A percentile compares a stretch with the other conserved stretches of the same genome.
Conservation (phyloP, 129 eudicot genomes). For the Artemisia tridentata region DNA sequence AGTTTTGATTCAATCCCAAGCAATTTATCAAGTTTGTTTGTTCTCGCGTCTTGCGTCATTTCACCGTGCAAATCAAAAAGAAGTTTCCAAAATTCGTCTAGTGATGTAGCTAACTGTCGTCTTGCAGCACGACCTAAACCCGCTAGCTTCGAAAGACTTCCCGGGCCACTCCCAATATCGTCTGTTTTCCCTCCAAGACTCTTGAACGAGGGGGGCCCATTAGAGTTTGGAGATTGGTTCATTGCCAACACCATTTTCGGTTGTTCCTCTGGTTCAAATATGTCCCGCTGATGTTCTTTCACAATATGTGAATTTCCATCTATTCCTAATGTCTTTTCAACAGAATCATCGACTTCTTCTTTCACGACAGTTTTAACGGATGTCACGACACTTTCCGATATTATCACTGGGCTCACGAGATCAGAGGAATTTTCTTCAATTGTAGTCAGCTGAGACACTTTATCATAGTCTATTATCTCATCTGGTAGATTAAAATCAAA, state of each 20-base stretch:
- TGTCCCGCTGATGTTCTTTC: slow-evolving; percentile 44
- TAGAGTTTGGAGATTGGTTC: slow-evolving; percentile 47
- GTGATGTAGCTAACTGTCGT: slow-evolving; percentile 66
- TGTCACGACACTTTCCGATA: slow-evolving; percentile 18
- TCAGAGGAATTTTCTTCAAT: slow-evolving; percentile 47
- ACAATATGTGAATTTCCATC: slow-evolving; percentile 46
- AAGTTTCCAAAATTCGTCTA: slow-evolving; percentile 95
- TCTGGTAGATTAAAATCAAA: slow-evolving; percentile 52
- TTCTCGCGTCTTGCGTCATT: slow-evolving; percentile 61
- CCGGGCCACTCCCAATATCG: slow-evolving; percentile 70
- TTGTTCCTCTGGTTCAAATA: slow-evolving; percentile 53
- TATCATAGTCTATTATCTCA: slow-evolving; percentile 47
- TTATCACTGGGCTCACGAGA: slow-evolving; percentile 16
- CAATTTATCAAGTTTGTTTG: slow-evolving; percentile 62
- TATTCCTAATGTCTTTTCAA: slow-evolving; percentile 45
- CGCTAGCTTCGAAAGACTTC: slow-evolving; percentile 80
- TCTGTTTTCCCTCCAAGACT: slow-evolving; percentile 75
- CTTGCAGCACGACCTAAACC: slow-evolving; percentile 94
- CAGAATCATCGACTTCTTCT: slow-evolving; percentile 39
- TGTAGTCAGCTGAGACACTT: slow-evolving; percentile 29
- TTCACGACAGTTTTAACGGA: slow-evolving; percentile 20
- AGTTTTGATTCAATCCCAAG: slow-evolving; percentile 57
- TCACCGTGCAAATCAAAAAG: slow-evolving; percentile 91
- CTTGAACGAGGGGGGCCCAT: slow-evolving; percentile 71
- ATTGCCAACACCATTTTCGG: slow-evolving; percentile 37